These are phyloP conservation scores for Aschersonia sp. DNA, from an alignment of 2,329 filamentous ascomycete species.

Conservation along the genomic window DNA sequence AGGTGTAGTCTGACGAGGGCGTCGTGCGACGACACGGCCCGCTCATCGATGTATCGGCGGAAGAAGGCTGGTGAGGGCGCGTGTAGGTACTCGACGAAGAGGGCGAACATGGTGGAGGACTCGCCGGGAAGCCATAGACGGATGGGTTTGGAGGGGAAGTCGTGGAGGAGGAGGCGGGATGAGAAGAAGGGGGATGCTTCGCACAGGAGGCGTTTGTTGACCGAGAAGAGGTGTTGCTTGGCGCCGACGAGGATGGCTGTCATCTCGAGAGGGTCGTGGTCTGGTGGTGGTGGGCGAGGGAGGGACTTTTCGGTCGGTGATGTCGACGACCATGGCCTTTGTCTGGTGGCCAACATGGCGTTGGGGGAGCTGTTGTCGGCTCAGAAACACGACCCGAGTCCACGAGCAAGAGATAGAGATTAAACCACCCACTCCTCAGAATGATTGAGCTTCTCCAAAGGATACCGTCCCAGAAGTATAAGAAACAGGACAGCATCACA, in stretches of 20 bases:
- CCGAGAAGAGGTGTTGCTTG: conserved; percentile 23
- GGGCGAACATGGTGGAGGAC: conserved; percentile 34
- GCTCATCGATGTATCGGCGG: conserved; percentile 25
- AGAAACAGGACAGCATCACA: too few relatives aligned
- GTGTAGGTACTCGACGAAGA: conserved; percentile 40
- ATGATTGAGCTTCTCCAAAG: too few relatives aligned
- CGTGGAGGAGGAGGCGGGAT: conserved; percentile 24
- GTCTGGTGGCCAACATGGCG: too few relatives aligned
- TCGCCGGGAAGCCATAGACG: conserved; percentile 29
- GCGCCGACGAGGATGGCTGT: conserved; percentile 27
- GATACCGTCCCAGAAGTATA: too few relatives aligned
- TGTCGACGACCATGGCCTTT: too few relatives aligned
- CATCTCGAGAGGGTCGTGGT: conserved; percentile 4
- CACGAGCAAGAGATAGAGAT: too few relatives aligned
- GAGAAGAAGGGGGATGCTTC: conserved; percentile 32
- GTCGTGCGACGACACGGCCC: conserved; percentile 33
- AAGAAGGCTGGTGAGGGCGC: conserved; percentile 25
- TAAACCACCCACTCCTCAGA: too few relatives aligned
- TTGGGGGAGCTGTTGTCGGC: too few relatives aligned
- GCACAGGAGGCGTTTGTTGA: conserved; percentile 31
- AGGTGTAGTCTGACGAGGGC: conserved; percentile 41
- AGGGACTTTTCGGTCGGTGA: too few relatives aligned
- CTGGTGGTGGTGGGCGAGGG: neutral
- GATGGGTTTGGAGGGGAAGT: conserved; percentile 9
- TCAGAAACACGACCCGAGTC: too few relatives aligned